Percentiles rank a stretch among this genome's conserved stretches.
Conservation (phyloP, 371 early-diverging fungal genomes). For the Mucor circinelloides region DNA sequence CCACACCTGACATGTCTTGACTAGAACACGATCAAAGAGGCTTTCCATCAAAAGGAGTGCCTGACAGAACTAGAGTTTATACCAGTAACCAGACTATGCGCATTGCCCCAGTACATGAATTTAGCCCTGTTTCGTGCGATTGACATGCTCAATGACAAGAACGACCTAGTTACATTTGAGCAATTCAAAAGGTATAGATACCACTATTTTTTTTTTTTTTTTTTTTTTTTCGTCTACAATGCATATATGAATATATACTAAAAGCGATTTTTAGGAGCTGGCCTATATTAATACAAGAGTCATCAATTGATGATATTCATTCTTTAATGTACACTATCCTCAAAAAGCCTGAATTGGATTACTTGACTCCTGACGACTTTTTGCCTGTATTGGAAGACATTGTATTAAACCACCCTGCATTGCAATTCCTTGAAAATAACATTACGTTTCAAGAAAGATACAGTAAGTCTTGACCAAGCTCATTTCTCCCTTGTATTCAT, state of each 20-base stretch:
- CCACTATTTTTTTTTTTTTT: too few species aligned
- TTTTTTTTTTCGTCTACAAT: too few species aligned
- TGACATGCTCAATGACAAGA: conserved; percentile 25
- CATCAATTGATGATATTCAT: conserved; percentile 33
- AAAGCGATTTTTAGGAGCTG: neutral
- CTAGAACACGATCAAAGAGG: neutral
- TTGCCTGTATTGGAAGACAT: conserved; percentile 57
- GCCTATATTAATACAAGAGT: neutral
- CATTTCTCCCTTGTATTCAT: neutral
- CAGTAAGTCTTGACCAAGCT: conserved; percentile 43
- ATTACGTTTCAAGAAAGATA: conserved; percentile 82
- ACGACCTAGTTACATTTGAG: conserved; percentile 28
- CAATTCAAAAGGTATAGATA: conserved; percentile 6
- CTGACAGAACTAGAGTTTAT: conserved; percentile 50
- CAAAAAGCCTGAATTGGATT: conserved; percentile 27
- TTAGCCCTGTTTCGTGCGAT: conserved; percentile 58
- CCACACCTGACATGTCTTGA: neutral
- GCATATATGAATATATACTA: neutral
- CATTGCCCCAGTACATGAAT: conserved; percentile 63
- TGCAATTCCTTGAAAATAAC: conserved; percentile 78
- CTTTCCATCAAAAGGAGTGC: neutral
- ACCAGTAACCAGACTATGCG: conserved; percentile 53
- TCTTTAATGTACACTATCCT: conserved; percentile 43
- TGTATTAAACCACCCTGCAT: conserved; percentile 79
- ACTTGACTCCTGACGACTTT: conserved; percentile 50